Evolutionary conservation across 225 moss, liverwort and hornwort species (phyloP).

Genomic region (Asterella californica): DNA sequence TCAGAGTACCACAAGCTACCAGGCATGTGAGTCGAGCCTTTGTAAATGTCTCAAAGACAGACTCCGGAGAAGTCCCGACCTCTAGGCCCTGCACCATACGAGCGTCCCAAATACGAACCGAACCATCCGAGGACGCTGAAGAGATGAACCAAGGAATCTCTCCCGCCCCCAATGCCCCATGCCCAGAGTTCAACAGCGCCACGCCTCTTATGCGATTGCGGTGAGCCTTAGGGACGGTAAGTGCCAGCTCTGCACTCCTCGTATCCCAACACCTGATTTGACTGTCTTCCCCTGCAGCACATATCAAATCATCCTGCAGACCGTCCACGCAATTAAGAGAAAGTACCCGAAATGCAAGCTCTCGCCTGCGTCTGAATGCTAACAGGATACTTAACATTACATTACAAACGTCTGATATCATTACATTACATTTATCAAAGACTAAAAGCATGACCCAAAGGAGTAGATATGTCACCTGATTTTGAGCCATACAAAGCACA

Average conservation of each 20-base stretch:
- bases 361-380: neutral
- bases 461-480: slow-evolving; percentile 44
- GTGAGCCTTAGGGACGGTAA: slow-evolving; percentile 71
- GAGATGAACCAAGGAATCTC: slow-evolving; percentile 59
- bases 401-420: too few species aligned
- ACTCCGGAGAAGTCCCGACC: slow-evolving; percentile 35
- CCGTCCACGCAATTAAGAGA: neutral
- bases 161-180: slow-evolving; percentile 32
- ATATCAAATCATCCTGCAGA: slow-evolving; percentile 68
- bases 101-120: slow-evolving; percentile 86
- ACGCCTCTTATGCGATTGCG: slow-evolving; percentile 84
- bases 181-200: slow-evolving; percentile 52
- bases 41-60: slow-evolving; percentile 72
- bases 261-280: slow-evolving; percentile 75
- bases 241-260: slow-evolving; percentile 64
- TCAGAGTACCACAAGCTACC: slow-evolving; percentile 58
- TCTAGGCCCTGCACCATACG: slow-evolving; percentile 49
- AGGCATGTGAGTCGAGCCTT: slow-evolving; percentile 91
- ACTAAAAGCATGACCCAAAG: neutral
- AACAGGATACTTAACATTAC: neutral
- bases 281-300: slow-evolving; percentile 81
- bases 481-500: slow-evolving; percentile 71
- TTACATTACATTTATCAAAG: too few species aligned
- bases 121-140: slow-evolving; percentile 90
- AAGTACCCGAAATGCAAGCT: neutral